Evolutionary conservation across 1,139 yeast species (phyloP).

Genomic region (Hemisphaericaspora subhashii): DNA sequence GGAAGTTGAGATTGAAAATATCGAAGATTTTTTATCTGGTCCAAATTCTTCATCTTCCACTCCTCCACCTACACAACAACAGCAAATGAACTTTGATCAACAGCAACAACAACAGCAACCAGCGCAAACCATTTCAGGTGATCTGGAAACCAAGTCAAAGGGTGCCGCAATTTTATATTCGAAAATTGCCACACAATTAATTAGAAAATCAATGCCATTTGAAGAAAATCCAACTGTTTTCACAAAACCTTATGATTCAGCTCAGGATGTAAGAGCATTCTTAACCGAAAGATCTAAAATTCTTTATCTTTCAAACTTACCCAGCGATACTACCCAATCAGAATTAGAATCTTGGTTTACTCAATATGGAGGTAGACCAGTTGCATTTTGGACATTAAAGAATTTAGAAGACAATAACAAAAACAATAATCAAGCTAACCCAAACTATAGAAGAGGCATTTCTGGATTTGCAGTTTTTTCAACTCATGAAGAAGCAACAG

Average conservation of each 20-base stretch:
- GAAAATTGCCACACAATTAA: constrained; percentile 50
- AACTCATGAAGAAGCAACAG: constrained; percentile 83
- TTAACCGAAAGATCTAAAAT: constrained; percentile 73
- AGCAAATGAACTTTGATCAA: constrained; percentile 3
- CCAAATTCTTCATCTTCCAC: constrained; percentile 11
- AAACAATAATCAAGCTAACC: constrained; percentile 11
- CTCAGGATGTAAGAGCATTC: constrained; percentile 69
- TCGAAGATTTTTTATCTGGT: constrained; percentile 12
- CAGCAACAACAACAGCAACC: constrained; percentile 11
- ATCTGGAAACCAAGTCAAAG: constrained; percentile 11
- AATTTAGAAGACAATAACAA: constrained; percentile 40
- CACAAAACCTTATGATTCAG: constrained; percentile 72
- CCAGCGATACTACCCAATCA: constrained; percentile 84
- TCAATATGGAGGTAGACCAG: constrained; percentile 81
- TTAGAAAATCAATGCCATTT: constrained; percentile 53
- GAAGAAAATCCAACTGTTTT: constrained; percentile 58
- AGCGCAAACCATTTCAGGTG: constrained; percentile 1
- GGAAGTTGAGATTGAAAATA: constrained; percentile 45
- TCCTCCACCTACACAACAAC: constrained; percentile 9
- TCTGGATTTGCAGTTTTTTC: constrained; percentile 86
- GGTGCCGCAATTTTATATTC: constrained; percentile 26
- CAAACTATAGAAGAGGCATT: constrained; percentile 26
- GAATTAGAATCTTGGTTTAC: constrained; percentile 92
- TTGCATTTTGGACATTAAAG: constrained; percentile 86
- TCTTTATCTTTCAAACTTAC: constrained; percentile 74